Evolutionary conservation across 2,329 filamentous ascomycete species (phyloP), one percentile per base, ranked within the genome.

Genomic region (Diaporthe citrichinensis): DNA sequence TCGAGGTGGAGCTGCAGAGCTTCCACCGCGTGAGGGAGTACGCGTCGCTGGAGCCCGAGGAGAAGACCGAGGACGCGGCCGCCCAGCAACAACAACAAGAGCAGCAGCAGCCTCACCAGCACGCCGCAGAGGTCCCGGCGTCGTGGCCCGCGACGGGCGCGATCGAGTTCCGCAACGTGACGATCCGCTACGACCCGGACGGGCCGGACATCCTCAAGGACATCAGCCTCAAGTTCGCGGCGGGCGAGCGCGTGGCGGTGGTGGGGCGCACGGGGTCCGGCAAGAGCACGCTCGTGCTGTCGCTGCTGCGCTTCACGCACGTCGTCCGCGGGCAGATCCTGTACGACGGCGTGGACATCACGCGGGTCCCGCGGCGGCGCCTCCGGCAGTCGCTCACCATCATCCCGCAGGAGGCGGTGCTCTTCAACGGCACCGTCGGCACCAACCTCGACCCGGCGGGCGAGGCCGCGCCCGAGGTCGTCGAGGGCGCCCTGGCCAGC

Each of bases 201-300:
- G 80, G 80, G 3, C 80, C 79, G 4, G 80, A 81, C 55, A 81
- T 83, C 69, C 76, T 83, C 28, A 77, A 77, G 31, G 77, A 81
- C 57, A 74, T 83, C 39, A 80, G 75, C 51, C 76, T 84, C 14
- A 74, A 53, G 20, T 76, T 83, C 67, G 61, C 69, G 8, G 92
- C 90, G 0, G 91, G 92, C 5, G 90, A 90, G 15, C 92, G 91
- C 39, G 92, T 91, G 2, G 92, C 92, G 1, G 85, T 94, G 20
- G 90, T 93, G 10, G 92, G 93, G 2, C 89, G 92, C 9, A 94
- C 92, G 0, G 88, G 91, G 1, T 92, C 90, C 20, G 93, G 93
- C 1, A 94, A 94, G 81, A 92, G 89, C 20, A 94, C 92, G 0
- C 78, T 81, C 31, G 78, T 79, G 23, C 76, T 84, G 10, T 82